These are phyloP conservation scores for Poa pratensis DNA, from an alignment of 176 grass and related monocot species.

Conservation along the genomic window DNA sequence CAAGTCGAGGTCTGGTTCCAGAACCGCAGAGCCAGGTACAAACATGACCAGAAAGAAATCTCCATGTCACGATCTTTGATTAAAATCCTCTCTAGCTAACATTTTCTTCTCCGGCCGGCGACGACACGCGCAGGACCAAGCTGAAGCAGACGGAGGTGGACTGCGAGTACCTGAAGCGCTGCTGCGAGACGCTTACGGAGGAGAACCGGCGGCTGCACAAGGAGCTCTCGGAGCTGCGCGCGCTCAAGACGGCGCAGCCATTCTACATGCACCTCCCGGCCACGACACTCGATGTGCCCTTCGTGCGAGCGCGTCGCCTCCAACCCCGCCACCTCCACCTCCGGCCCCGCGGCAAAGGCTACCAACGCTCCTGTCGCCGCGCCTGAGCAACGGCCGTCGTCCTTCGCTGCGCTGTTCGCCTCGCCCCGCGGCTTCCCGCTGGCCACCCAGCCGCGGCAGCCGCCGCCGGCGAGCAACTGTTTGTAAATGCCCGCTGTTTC, in stretches of 20 bases:
- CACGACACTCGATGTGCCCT: conserved; percentile 93
- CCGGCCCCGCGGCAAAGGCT: not conserved
- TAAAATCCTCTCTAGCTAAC: not conserved
- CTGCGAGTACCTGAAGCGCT: conserved; percentile 54
- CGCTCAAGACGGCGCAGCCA: conserved; percentile 66
- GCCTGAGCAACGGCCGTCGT: conserved; percentile 49
- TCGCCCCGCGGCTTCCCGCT: conserved; percentile 47
- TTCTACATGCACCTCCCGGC: conserved; percentile 92
- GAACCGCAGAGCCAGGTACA: conserved; percentile 58
- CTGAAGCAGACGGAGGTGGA: conserved; percentile 69
- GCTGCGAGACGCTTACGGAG: conserved; percentile 45
- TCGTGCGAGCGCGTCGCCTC: conserved; percentile 84
- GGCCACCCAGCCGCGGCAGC: conserved; percentile 40
- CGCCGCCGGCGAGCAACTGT: conserved; percentile 45
- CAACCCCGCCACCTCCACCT: conserved; percentile 34
- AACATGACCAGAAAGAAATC: not conserved
- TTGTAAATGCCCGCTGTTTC: conserved; percentile 43
- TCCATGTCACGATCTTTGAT: not conserved
- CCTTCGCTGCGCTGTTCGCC: conserved; percentile 73
- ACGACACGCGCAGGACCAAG: conserved; percentile 49
- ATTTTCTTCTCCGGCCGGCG: not conserved
- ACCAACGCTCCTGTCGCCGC: not conserved
- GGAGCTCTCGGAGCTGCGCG: conserved; percentile 56
- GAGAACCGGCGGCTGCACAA: conserved; percentile 53
- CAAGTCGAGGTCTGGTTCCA: conserved; percentile 71